Evolutionary conservation across 2,329 filamentous ascomycete species (phyloP).

Genomic region (Colletotrichum chlorophyti): DNA sequence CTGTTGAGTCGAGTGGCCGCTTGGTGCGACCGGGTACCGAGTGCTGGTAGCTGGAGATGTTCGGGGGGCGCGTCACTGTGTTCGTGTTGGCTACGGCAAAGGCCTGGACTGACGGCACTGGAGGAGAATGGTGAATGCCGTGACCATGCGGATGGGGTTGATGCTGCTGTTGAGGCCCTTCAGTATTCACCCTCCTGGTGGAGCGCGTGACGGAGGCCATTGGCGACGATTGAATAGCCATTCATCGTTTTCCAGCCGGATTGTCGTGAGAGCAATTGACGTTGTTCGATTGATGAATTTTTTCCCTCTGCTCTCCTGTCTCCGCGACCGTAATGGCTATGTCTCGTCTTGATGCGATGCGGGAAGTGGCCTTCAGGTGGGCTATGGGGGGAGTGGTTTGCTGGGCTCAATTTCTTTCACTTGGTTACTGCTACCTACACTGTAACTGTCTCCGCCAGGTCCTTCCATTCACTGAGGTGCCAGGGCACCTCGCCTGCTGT

Average conservation of each 20-base stretch:
- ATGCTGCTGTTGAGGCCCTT: conserved; percentile 43
- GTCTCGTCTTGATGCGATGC: conserved; percentile 24
- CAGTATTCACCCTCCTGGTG: conserved; percentile 50
- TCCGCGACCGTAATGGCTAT: background rate
- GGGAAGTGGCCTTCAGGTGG: conserved; percentile 12
- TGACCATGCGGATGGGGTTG: conserved; percentile 37
- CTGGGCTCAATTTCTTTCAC: background rate
- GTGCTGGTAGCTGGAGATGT: conserved; percentile 40
- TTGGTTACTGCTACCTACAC: no score
- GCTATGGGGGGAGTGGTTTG: conserved; percentile 3
- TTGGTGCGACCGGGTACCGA: conserved; percentile 51
- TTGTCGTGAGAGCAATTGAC: conserved; percentile 22
- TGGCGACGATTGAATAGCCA: conserved; percentile 38
- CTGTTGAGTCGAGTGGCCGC: conserved; percentile 52
- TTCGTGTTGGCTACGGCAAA: conserved; percentile 36
- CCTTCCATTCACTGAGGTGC: no score
- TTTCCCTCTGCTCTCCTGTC: background rate
- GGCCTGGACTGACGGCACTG: conserved; percentile 32
- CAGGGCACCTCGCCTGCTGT: no score
- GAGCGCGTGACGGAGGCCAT: conserved; percentile 62
- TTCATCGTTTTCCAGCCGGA: conserved; percentile 34
- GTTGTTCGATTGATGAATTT: conserved; percentile 18
- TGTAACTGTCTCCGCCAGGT: no score
- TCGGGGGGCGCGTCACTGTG: conserved; percentile 38
- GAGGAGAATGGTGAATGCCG: conserved; percentile 17